Evolutionary conservation across 2,329 filamentous ascomycete species (phyloP), one percentile per base, ranked within the genome.

Genomic region (Hypoxylon sp.): DNA sequence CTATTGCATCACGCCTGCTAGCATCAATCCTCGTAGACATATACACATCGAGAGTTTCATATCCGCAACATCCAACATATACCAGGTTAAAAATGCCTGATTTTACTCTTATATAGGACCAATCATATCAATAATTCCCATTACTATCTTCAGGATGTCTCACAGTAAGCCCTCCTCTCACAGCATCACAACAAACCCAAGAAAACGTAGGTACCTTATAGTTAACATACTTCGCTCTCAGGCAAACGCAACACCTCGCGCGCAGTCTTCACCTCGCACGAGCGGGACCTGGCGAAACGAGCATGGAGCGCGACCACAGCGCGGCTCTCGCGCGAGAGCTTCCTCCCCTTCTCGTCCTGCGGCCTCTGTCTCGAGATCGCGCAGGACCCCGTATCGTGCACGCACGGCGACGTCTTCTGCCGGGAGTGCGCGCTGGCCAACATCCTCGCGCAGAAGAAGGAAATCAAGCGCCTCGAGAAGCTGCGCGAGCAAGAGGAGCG

Each of bases 351-450:
- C 79, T 93, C 92, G 60, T 94, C 91, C 22, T 99, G 95, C 83
- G 89, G 91, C 60, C 86, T 99, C 30, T 99, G 95, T 77, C 90
- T 98, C 14, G 89, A 94, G 66, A 88, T 91, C 6, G 92, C 95
- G 20, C 88, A 91, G 31, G 89, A 94, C 51, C 95, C 96, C 0
- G 94, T 98, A 37, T 90, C 93, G 22, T 98, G 95, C 80, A 84
- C 88, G 2, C 88, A 90, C 71, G 95, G 95, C 68, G 95, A 98
- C 80, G 85, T 99, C 13, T 98, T 98, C 83, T 99, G 95, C 80
- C 90, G 94, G 74, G 96, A 98, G 83, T 99, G 95, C 82, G 95
- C 94, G 7, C 88, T 98, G 59, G 90, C 85, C 73, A 97, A 98
- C 76, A 90, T 99, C n/a, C 85, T 98, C 0, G 88, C 94, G 0